These are phyloP conservation scores for Endogone sp. DNA, from an alignment of 192 early-diverging fungal species.

Conservation along the genomic window DNA sequence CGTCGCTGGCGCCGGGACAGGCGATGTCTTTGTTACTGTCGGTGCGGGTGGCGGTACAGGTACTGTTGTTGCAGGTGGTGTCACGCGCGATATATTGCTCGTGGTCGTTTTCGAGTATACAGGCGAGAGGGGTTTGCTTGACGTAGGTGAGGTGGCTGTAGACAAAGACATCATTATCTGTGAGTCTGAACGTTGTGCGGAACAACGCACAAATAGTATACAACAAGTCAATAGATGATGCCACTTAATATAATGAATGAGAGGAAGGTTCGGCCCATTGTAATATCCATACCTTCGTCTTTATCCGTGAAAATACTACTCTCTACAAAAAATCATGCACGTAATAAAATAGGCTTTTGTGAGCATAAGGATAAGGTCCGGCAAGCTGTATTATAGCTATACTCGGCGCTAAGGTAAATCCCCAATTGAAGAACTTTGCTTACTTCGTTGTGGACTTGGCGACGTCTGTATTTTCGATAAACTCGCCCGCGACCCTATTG, in stretches of 20 bases:
- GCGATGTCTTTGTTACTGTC: not conserved
- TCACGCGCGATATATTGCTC: not conserved
- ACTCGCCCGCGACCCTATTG: not conserved
- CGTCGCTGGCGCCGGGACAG: conserved; percentile 1
- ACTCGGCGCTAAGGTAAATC: too few relatives aligned
- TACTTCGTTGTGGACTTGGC: not conserved
- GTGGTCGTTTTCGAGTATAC: conserved; percentile 6
- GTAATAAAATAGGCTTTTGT: too few relatives aligned
- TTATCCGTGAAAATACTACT: not conserved
- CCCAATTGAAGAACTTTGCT: not conserved
- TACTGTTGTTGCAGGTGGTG: not conserved
- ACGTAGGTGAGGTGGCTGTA: conserved; percentile 11
- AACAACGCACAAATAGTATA: not conserved
- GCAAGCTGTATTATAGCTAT: too few relatives aligned
- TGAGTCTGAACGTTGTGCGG: not conserved
- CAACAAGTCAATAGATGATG: too few relatives aligned
- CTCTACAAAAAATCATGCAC: too few relatives aligned
- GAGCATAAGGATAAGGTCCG: too few relatives aligned
- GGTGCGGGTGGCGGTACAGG: not conserved
- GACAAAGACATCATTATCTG: not conserved
- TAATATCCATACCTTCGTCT: not conserved
- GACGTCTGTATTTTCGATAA: not conserved
- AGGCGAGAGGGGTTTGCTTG: conserved; percentile 11
- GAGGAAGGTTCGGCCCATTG: too few relatives aligned
- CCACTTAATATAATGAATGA: too few relatives aligned